Evolutionary conservation across 2,329 filamentous ascomycete genomes (phyloP).

Genomic region (Didymella keratinophila): DNA sequence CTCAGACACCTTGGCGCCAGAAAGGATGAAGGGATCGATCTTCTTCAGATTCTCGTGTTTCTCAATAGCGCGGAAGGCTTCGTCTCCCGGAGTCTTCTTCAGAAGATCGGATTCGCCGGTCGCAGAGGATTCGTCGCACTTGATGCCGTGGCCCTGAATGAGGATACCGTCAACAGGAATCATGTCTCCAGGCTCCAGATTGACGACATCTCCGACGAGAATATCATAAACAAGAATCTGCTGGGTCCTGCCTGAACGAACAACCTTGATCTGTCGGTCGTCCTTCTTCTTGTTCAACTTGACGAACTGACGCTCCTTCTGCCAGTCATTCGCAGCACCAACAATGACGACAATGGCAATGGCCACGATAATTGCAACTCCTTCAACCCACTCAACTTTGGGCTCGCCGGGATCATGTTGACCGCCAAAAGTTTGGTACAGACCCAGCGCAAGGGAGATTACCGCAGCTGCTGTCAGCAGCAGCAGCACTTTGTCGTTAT

Average conservation of each 20-base stretch:
- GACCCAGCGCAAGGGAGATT: slow-evolving; percentile 77
- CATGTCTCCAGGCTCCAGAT: slow-evolving; percentile 72
- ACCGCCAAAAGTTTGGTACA: slow-evolving; percentile 73
- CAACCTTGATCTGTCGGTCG: slow-evolving; percentile 74
- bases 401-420: slow-evolving; percentile 61
- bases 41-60: slow-evolving; percentile 69
- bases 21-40: slow-evolving; percentile 85
- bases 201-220: slow-evolving; percentile 75
- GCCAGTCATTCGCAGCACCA: slow-evolving; percentile 81
- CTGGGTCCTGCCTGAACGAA: slow-evolving; percentile 75
- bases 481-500: slow-evolving; percentile 79
- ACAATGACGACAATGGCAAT: slow-evolving; percentile 79
- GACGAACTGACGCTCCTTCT: slow-evolving; percentile 82
- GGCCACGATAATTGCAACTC: slow-evolving; percentile 78
- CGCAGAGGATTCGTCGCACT: too few species aligned
- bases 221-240: slow-evolving; percentile 72
- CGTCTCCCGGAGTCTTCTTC: slow-evolving; percentile 70
- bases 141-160: slow-evolving; percentile 56
- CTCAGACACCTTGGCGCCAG: slow-evolving; percentile 79
- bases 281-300: slow-evolving; percentile 83
- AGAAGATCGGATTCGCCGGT: slow-evolving; percentile 78
- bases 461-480: slow-evolving; percentile 65
- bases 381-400: slow-evolving; percentile 81
- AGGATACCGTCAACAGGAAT: slow-evolving; percentile 76
- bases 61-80: slow-evolving; percentile 71